Evolutionary conservation across 805 yeast genomes (phyloP), one percentile per base, ranked within the genome.

Genomic region (Zygotorulaspora danielsina): DNA sequence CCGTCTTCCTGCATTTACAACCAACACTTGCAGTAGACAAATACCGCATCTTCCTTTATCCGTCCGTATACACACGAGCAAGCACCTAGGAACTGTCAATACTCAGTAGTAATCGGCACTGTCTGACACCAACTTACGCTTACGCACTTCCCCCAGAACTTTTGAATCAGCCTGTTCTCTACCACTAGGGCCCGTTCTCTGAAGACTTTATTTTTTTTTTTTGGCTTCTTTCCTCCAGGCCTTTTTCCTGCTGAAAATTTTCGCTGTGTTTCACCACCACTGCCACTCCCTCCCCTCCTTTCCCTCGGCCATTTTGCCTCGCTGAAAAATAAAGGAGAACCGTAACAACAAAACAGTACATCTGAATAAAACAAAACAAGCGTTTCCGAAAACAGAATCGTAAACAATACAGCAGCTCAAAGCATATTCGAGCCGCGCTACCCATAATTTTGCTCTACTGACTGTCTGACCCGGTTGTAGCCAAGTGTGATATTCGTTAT

Each of bases 41-140:
- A 36, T 29, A n/a, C 21, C 39, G 39, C 39, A 29, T 36, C 29
- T n/a, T n/a, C n/a, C n/a, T n/a, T n/a, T n/a, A n/a, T 6, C 19
- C 16, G 12, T 19, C 40, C 35, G 29, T 32, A 37, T 37, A 37
- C 40, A 35, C 22, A 29, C n/a, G n/a, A n/a, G n/a, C n/a, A n/a
- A n/a, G n/a, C n/a, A n/a, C n/a, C 4, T 12, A 27, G 31, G 5
- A 4, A 27, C 15, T 15, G 27, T 24, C 12, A 24, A 24, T 13
- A n/a, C 4, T 4, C 4, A 24, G 27, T 24, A 24, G 27, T 7
- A n/a, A 24, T 13, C 27, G 4, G 8, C n/a, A n/a, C n/a, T n/a
- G n/a, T n/a, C n/a, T n/a, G n/a, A n/a, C n/a, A n/a, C n/a, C n/a
- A n/a, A n/a, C n/a, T n/a, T n/a, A n/a, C n/a, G n/a, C 24, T 21